phyloP scores from a whole-genome alignment of 139 green algal genomes.

The Volvox africanus region DNA sequence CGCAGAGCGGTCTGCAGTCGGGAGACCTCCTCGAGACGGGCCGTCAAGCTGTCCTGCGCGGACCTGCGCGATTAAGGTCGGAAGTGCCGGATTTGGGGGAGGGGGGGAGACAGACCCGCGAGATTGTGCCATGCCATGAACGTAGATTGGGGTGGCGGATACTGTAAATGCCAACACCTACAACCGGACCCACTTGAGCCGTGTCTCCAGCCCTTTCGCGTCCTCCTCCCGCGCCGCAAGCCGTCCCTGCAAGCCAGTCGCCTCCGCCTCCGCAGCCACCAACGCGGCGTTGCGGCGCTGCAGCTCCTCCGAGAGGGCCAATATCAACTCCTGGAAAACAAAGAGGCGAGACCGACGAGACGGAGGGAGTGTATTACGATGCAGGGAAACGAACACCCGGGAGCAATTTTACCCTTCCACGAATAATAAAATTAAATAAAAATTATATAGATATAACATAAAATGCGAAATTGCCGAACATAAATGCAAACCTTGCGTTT shows the following conservation, averaged over 20 bases:
- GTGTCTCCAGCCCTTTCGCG: constrained; percentile 19
- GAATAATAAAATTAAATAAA: no score
- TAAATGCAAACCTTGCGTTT: no score
- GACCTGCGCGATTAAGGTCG: not conserved
- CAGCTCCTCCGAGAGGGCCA: constrained; percentile 48
- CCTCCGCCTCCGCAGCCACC: not conserved
- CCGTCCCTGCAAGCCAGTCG: constrained; percentile 18
- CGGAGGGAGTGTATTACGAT: not conserved
- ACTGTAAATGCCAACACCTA: not conserved
- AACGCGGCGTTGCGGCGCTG: not conserved
- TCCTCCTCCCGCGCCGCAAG: constrained; percentile 41
- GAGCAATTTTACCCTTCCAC: no score
- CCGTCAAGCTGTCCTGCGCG: not conserved
- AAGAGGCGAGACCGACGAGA: not conserved
- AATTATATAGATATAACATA: no score
- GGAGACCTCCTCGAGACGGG: constrained; percentile 26
- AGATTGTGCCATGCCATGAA: no score
- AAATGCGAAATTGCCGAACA: no score
- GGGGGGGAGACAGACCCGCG: no score
- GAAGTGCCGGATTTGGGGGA: no score
- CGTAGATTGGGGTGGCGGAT: no score
- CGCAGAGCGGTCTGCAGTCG: constrained; percentile 38
- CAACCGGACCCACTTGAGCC: constrained; percentile 16
- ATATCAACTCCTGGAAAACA: constrained; percentile 3
- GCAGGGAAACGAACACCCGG: no score